phyloP scores from a whole-genome alignment of 1,284 basidiomycete species.

The Cutaneotrichosporon sp. region DNA sequence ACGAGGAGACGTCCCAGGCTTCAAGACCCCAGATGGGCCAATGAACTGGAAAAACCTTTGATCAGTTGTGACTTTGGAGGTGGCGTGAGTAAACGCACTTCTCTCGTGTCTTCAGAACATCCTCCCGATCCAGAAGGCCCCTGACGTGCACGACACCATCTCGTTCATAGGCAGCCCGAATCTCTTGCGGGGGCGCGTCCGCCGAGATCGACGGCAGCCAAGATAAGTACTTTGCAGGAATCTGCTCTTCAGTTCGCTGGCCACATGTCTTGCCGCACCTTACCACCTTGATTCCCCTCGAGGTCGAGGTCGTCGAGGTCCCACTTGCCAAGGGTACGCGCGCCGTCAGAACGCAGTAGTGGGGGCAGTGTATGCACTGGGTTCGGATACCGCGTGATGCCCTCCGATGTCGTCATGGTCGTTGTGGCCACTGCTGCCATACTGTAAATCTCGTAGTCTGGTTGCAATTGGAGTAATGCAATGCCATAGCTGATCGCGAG shows the following conservation, averaged over 20 bases:
- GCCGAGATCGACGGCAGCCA: conserved; percentile 16
- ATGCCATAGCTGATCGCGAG: too few species aligned
- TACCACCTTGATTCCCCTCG: conserved; percentile 18
- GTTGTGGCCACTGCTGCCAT: not conserved
- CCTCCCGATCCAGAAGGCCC: conserved; percentile 10
- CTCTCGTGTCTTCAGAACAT: conserved; percentile 5
- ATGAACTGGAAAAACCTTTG: conserved; percentile 15
- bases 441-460: not conserved
- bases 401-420: conserved; percentile 8
- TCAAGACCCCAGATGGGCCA: conserved; percentile 7
- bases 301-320: conserved; percentile 8
- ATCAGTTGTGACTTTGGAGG: not conserved
- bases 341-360: conserved; percentile 8
- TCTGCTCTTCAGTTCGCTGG: too few species aligned
- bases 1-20: conserved; percentile 7
- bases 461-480: too few species aligned
- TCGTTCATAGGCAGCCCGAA: conserved; percentile 14
- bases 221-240: conserved; percentile 10
- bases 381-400: conserved; percentile 8
- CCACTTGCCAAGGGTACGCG: not conserved
- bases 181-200: conserved; percentile 10
- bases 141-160: conserved; percentile 18
- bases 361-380: conserved; percentile 1
- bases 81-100: not conserved
- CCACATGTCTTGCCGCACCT: too few species aligned